Percentiles rank a stretch among this genome's conserved stretches.
Conservation (phyloP, 2,329 filamentous ascomycete species). For the Cyphellophora europaea region DNA sequence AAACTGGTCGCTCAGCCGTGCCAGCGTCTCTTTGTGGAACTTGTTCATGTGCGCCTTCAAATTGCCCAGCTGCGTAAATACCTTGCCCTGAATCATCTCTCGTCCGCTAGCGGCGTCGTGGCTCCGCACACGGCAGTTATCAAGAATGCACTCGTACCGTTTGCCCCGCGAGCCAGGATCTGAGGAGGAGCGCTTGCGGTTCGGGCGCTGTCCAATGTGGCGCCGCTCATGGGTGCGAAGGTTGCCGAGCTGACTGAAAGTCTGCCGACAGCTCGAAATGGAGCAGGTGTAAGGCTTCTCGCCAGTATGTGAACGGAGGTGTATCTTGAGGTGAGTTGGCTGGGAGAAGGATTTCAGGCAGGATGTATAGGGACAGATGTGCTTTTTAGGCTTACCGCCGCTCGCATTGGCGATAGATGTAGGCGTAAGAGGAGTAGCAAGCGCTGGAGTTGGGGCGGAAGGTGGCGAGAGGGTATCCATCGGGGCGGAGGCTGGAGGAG, state of each 20-base stretch:
- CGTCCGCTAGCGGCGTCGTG: constrained; percentile 1
- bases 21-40: constrained; percentile 71
- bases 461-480: too few species aligned
- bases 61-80: constrained; percentile 84
- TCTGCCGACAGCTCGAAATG: constrained; percentile 61
- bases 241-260: constrained; percentile 85
- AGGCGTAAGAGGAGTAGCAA: too few species aligned
- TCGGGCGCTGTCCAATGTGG: constrained; percentile 81
- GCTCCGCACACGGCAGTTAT: constrained; percentile 48
- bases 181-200: constrained; percentile 55
- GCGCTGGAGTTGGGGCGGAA: too few species aligned
- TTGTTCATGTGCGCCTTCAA: constrained; percentile 95
- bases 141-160: constrained; percentile 71
- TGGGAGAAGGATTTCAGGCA: constrained; percentile 81
- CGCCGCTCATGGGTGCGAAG: constrained; percentile 78
- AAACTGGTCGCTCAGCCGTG: constrained; percentile 62
- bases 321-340: constrained; percentile 87
- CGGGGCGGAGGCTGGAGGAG: constrained; percentile 15
- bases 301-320: constrained; percentile 79
- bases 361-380: constrained; percentile 61
- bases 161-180: constrained; percentile 26
- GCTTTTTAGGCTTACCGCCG: constrained; percentile 42
- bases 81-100: constrained; percentile 46
- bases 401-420: too few species aligned
- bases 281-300: constrained; percentile 76